Conservation (phyloP, 257 asterid species). For the Solanum pimpinellifolium region DNA sequence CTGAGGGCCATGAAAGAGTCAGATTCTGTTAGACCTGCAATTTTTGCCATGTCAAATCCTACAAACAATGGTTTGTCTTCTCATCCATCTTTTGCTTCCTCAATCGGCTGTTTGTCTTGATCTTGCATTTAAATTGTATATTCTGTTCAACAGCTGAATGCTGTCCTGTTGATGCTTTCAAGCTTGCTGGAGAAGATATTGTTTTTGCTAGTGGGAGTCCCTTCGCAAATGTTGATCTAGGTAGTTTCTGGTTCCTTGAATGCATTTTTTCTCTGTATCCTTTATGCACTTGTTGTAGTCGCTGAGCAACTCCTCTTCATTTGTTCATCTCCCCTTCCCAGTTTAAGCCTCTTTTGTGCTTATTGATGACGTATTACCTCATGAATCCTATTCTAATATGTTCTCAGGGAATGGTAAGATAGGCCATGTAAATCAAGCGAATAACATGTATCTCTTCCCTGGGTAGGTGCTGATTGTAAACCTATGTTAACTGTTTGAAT, state of each 20-base stretch:
- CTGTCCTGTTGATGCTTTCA: conserved; percentile 84
- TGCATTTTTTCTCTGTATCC: background rate
- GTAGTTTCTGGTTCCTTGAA: conserved; percentile 22
- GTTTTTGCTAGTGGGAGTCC: conserved; percentile 99
- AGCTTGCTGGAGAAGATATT: conserved; percentile 83
- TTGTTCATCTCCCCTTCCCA: background rate
- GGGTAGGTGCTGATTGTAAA: conserved; percentile 54
- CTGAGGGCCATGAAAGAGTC: conserved; percentile 90
- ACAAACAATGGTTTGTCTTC: conserved; percentile 70
- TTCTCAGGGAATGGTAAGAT: conserved; percentile 67
- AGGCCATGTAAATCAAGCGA: conserved; percentile 97
- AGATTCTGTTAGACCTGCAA: conserved; percentile 81
- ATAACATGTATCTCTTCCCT: conserved; percentile 96
- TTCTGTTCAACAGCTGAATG: conserved; percentile 80
- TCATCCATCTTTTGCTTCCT: background rate
- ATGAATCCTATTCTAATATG: conserved; percentile 4
- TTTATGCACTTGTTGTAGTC: background rate
- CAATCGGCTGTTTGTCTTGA: background rate
- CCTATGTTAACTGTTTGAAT: background rate
- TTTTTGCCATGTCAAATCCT: conserved; percentile 99
- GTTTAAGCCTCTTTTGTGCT: background rate
- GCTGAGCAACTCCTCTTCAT: background rate
- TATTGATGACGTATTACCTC: background rate
- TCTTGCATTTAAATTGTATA: conserved; percentile 6
- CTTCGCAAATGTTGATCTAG: conserved; percentile 80